Evolutionary conservation across 176 grass and related monocot genomes (phyloP).

Genomic region (Ensete ventricosum): DNA sequence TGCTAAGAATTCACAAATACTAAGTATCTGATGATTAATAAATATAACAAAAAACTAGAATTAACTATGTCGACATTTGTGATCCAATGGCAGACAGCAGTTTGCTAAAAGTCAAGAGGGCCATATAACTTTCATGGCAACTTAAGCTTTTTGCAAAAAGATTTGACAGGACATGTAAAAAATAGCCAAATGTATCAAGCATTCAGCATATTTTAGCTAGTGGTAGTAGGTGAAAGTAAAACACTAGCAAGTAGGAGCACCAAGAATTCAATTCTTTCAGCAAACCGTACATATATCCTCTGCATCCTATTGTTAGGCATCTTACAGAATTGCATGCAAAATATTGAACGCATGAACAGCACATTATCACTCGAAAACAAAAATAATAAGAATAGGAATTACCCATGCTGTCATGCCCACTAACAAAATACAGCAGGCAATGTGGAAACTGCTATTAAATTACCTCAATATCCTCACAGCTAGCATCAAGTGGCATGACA

Average conservation of each 20-base stretch:
- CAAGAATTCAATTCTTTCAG: background rate
- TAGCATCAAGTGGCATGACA: conserved; percentile 84
- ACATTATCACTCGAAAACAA: background rate
- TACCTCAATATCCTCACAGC: conserved; percentile 99
- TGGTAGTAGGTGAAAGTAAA: background rate
- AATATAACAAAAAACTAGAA: no score
- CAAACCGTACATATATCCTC: no score
- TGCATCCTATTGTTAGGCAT: no score
- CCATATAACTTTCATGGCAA: background rate
- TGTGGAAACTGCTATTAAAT: conserved; percentile 2
- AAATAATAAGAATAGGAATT: background rate
- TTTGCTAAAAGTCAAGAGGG: no score
- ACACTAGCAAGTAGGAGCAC: background rate
- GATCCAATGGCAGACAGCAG: no score
- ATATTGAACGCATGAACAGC: background rate
- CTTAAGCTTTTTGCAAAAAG: background rate
- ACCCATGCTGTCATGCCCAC: background rate
- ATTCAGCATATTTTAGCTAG: background rate
- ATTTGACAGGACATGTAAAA: background rate
- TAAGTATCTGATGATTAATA: no score
- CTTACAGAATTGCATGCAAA: background rate
- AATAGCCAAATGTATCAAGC: background rate
- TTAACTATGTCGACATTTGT: no score
- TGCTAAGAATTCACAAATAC: background rate
- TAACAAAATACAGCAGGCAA: background rate